These are phyloP conservation scores for Euptelea pleiosperma DNA, from an alignment of 164 flowering plant genomes.

Conservation along the genomic window DNA sequence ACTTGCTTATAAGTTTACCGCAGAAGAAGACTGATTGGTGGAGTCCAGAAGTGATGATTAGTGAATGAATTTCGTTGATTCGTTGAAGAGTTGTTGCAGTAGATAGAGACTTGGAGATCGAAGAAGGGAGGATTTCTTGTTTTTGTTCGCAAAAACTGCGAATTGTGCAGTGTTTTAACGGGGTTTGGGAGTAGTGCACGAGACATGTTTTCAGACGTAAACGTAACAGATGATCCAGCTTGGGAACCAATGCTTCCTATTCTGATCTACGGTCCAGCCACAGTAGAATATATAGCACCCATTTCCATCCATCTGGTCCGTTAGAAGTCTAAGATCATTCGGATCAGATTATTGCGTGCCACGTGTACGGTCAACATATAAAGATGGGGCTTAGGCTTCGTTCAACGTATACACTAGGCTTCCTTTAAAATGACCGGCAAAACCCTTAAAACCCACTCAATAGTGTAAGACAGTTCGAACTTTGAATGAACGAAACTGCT, in stretches of 20 bases:
- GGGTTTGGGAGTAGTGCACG: constrained; percentile 5
- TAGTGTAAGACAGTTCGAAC: too few species aligned
- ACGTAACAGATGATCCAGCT: constrained; percentile 4
- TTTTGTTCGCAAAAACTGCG: constrained; percentile 9
- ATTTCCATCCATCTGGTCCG: too few species aligned
- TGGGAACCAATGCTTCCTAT: not conserved
- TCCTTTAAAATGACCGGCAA: too few species aligned
- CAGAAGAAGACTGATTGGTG: constrained; percentile 34
- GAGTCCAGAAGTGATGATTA: constrained; percentile 35
- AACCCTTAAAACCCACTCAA: too few species aligned
- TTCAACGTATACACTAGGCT: too few species aligned
- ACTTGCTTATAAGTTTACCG: constrained; percentile 47
- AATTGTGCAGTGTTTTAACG: constrained; percentile 16
- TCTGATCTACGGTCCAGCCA: not conserved
- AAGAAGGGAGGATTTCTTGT: constrained; percentile 14
- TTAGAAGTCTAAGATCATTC: too few species aligned
- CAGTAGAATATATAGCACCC: too few species aligned
- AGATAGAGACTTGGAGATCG: constrained; percentile 29
- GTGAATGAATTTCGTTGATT: constrained; percentile 35
- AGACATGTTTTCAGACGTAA: constrained; percentile 3
- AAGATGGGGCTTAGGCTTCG: too few species aligned
- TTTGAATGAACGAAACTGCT: too few species aligned
- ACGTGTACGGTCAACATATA: too few species aligned
- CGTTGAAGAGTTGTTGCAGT: constrained; percentile 15
- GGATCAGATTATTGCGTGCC: too few species aligned